Percentiles rank a stretch among this genome's conserved stretches.
Conservation (phyloP, 169 alveolate genomes). For the Nephromyces sp. region DNA sequence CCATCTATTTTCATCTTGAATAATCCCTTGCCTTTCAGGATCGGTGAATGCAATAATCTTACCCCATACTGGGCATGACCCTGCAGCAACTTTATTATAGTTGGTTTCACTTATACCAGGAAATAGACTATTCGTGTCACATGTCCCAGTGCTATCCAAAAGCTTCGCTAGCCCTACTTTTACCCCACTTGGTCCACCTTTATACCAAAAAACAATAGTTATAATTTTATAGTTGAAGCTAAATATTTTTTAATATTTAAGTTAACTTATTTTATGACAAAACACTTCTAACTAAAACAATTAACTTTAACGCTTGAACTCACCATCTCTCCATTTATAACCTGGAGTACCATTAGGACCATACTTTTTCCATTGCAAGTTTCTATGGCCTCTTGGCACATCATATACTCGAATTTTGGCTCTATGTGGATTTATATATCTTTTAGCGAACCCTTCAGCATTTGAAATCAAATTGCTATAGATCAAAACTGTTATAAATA, state of each 20-base stretch:
- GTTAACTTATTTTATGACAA: no score
- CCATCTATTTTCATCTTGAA: conserved; percentile 8
- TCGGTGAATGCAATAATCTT: conserved; percentile 32
- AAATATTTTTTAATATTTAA: no score
- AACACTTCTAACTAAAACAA: background rate
- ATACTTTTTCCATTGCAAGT: background rate
- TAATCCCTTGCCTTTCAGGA: background rate
- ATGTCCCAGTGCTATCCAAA: background rate
- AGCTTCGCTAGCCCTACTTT: background rate
- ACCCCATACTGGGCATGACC: conserved; percentile 38
- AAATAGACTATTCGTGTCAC: background rate
- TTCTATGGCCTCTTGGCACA: background rate
- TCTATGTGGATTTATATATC: background rate
- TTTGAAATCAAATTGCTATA: no score
- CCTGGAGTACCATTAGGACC: background rate
- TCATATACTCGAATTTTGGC: background rate
- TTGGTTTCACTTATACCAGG: background rate
- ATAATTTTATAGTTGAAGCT: no score
- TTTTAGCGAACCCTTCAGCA: no score
- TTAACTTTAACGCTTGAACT: background rate
- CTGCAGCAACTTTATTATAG: conserved; percentile 22
- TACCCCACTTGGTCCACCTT: background rate
- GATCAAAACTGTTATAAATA: no score
- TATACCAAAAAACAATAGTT: no score
- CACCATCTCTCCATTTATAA: background rate